phyloP scores from a whole-genome alignment of 495 filamentous ascomycete species.

The Trichoderma orchidacearum region DNA sequence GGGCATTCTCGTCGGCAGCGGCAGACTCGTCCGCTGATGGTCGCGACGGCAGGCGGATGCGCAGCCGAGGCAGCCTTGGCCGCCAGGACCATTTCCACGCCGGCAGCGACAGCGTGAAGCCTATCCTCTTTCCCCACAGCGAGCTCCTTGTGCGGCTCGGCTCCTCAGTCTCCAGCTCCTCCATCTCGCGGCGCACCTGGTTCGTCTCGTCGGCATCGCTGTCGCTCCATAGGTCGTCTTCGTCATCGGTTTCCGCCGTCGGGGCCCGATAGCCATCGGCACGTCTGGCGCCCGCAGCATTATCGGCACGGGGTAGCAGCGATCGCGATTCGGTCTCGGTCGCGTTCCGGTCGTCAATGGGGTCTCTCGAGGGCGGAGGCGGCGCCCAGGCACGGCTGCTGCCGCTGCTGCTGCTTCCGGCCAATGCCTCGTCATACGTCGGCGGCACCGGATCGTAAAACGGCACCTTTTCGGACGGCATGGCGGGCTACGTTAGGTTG shows the following conservation, averaged over 20 bases:
- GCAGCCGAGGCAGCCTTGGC: slow-evolving; percentile 24
- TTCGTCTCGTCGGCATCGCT: slow-evolving; percentile 26
- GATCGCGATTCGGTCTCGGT: slow-evolving; percentile 40
- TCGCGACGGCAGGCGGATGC: slow-evolving; percentile 20
- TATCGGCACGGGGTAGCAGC: slow-evolving; percentile 32
- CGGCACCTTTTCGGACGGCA: slow-evolving; percentile 29
- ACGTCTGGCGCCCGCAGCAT: slow-evolving; percentile 16
- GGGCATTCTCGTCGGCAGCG: background rate
- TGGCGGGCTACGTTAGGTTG: no score
- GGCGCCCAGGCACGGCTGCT: slow-evolving; percentile 14
- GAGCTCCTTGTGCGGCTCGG: slow-evolving; percentile 29
- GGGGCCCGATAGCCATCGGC: slow-evolving; percentile 53
- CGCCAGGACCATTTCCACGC: slow-evolving; percentile 33
- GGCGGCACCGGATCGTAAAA: slow-evolving; percentile 53
- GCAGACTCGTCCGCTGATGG: slow-evolving; percentile 5
- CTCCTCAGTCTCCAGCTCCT: slow-evolving; percentile 83
- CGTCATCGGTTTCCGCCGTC: slow-evolving; percentile 53
- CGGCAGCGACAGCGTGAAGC: slow-evolving; percentile 23
- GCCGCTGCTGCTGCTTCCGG: slow-evolving; percentile 27
- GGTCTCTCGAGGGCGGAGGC: slow-evolving; percentile 1
- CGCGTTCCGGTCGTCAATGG: slow-evolving; percentile 16
- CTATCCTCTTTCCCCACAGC: slow-evolving; percentile 37
- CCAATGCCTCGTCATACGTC: slow-evolving; percentile 81
- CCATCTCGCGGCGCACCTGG: slow-evolving; percentile 66
- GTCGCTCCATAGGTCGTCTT: slow-evolving; percentile 23